Evolutionary conservation across 1,139 yeast species (phyloP), one percentile per base, ranked within the genome.

Genomic region (Citeromyces hawaiiensis): DNA sequence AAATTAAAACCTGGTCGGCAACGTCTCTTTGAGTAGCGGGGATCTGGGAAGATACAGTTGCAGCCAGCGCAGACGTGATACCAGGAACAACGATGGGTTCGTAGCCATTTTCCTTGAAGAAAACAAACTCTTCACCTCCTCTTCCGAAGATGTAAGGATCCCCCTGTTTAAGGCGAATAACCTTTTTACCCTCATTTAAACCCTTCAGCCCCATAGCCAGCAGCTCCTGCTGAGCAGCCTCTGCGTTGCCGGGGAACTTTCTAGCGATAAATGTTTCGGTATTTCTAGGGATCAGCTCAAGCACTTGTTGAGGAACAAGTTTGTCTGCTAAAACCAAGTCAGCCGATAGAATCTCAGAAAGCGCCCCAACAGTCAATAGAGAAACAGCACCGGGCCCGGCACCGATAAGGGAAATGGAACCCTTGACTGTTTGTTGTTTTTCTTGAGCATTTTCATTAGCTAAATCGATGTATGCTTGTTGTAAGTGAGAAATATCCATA

Each of bases 91-190:
- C 95, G 3, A 57, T 53, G 5, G 95, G 94, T 21, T 59, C 65
- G 51, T 54, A 85, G 0, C 96, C 96, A 45, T 79, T 72, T 13
- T 62, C 51, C 27, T 66, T 54, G 57, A 88, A 91, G 55, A 66
- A 87, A 14, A 72, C 53, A 53, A 59, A 85, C 54, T 91, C 98
- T 60, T 91, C 97, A 30, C 96, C 96, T 33, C 98, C 98, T 47
- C 98, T 76, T 4, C 98, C 98, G 56, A 86, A 91, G 29, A 91
- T 83, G 59, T 86, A 91, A 4, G 98, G 97, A 56, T 91, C 98
- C 35, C 98, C 98, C 61, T 91, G 98, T 56, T 91, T 91, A 47
- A 91, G 68, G 42, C 98, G 68, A 3, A 91, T 93, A 1, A 91
- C 96, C 44, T 73, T 75, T 48, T 75, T 69, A 13, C 96, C 96